Evolutionary conservation across 305 asterid species (phyloP).

Genomic region (Striga hermonthica): DNA sequence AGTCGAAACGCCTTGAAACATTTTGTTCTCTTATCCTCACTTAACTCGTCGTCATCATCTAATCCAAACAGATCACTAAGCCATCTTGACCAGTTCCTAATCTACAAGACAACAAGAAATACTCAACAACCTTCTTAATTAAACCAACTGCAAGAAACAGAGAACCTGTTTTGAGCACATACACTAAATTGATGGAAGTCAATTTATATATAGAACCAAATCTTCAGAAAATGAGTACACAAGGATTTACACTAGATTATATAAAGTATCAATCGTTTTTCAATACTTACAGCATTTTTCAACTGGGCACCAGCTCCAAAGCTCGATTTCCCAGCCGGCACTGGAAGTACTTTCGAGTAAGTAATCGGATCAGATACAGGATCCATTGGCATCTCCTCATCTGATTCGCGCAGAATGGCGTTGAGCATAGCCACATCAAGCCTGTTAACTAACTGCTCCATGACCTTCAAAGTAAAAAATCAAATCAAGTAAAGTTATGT

Average conservation of each 20-base stretch:
- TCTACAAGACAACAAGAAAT: constrained; percentile 43
- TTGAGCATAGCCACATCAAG: constrained; percentile 94
- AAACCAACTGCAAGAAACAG: background rate
- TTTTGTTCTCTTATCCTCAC: constrained; percentile 37
- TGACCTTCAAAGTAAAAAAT: constrained; percentile 46
- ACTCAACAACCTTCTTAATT: constrained; percentile 11
- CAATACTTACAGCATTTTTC: constrained; percentile 87
- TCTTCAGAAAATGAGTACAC: no score
- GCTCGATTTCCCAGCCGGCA: constrained; percentile 82
- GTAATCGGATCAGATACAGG: constrained; percentile 92
- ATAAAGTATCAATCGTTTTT: no score
- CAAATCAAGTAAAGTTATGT: background rate
- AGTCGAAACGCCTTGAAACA: constrained; percentile 65
- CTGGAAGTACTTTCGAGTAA: constrained; percentile 76
- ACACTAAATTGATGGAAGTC: background rate
- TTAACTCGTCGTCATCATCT: constrained; percentile 54
- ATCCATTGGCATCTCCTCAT: constrained; percentile 87
- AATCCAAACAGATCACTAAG: constrained; percentile 70
- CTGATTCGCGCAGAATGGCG: constrained; percentile 85
- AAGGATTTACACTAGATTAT: no score
- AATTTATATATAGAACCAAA: no score
- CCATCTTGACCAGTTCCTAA: constrained; percentile 91
- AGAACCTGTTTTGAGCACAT: background rate
- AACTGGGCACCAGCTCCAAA: constrained; percentile 87
- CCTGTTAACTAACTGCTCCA: constrained; percentile 86